A percentile compares a stretch with the other conserved stretches of the same genome.
These are phyloP conservation scores for Pochonia chlamydosporia DNA, from an alignment of 2,329 filamentous ascomycete genomes.

Conservation along the genomic window DNA sequence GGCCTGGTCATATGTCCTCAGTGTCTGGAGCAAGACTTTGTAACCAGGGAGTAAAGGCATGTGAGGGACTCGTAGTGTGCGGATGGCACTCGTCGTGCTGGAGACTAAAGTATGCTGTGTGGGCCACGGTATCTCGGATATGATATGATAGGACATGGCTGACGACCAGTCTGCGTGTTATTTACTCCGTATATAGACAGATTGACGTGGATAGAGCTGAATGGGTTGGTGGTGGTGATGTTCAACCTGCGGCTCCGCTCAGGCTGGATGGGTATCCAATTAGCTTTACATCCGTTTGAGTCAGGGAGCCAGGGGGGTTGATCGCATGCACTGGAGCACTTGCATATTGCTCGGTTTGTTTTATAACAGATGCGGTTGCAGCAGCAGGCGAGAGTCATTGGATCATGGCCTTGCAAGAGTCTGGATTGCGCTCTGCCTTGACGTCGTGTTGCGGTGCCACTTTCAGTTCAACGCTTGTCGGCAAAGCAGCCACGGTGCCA, in stretches of 20 bases:
- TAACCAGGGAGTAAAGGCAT: too few relatives aligned
- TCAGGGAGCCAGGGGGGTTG: neutral
- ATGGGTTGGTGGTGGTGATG: neutral
- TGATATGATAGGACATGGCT: neutral
- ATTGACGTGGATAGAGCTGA: conserved; percentile 1
- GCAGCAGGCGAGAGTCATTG: neutral
- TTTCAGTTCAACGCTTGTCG: too few relatives aligned
- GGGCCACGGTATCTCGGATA: neutral
- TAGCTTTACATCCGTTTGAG: neutral
- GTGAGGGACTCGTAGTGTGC: too few relatives aligned
- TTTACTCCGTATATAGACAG: neutral
- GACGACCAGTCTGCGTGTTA: neutral
- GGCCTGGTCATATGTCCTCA: too few relatives aligned
- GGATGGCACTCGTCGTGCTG: neutral
- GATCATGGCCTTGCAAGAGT: neutral
- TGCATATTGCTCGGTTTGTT: neutral
- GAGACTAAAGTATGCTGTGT: neutral
- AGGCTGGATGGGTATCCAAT: neutral
- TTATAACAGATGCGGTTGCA: neutral
- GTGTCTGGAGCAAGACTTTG: too few relatives aligned
- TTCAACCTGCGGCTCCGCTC: neutral
- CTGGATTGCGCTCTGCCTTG: neutral
- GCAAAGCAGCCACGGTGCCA: neutral
- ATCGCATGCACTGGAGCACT: neutral
- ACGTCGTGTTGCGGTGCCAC: neutral